A percentile compares a stretch with the other conserved stretches of the same genome.
phyloP scores from a whole-genome alignment of 768 basidiomycete genomes.

The Cystobasidium onofrii region DNA sequence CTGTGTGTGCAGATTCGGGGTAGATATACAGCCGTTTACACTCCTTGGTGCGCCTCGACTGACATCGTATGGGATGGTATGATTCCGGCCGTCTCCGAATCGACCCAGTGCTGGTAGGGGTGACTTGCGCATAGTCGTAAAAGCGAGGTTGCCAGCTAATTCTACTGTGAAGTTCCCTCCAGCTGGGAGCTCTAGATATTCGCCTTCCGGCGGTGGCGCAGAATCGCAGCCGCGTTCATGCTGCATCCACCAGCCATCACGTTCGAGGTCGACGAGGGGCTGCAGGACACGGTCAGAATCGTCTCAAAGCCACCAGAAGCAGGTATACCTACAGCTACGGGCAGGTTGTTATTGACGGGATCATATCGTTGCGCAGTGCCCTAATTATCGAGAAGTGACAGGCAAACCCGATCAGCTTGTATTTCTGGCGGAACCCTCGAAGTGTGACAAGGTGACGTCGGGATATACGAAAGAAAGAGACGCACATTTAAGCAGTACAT shows the following conservation, averaged over 20 bases:
- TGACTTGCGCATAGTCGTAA: neutral
- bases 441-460: neutral
- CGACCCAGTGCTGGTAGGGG: neutral
- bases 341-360: neutral
- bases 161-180: conserved; percentile 2
- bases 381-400: neutral
- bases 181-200: conserved; percentile 5
- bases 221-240: neutral
- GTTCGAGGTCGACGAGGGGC: conserved; percentile 3
- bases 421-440: neutral
- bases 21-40: neutral
- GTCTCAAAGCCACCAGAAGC: neutral
- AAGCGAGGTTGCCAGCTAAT: conserved; percentile 1
- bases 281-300: neutral
- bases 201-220: neutral
- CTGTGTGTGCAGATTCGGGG: conserved; percentile 2
- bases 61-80: conserved; percentile 5
- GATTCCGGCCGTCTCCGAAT: conserved; percentile 11
- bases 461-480: neutral
- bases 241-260: conserved; percentile 8
- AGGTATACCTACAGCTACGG: neutral
- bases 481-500: conserved; percentile 5
- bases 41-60: neutral
- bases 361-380: neutral
- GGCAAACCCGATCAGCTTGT: neutral